Evolutionary conservation across 352 stramenopile genomes (phyloP).

Genomic region (Pythium angustatum): DNA sequence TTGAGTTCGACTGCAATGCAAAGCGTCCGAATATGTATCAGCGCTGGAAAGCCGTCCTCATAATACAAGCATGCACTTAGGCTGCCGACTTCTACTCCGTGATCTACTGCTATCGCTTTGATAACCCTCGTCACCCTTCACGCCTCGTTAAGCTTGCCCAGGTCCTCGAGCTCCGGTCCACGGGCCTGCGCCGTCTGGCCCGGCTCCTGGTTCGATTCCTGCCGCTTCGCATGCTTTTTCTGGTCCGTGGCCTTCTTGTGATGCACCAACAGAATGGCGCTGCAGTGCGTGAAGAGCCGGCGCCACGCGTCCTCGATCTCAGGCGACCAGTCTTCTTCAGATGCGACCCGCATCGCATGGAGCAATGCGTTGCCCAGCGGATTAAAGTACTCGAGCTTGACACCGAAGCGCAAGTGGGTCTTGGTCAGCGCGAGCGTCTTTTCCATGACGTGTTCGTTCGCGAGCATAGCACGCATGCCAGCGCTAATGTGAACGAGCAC

Average conservation of each 20-base stretch:
- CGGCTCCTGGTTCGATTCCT: slow-evolving; percentile 7
- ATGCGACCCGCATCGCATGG: slow-evolving; percentile 44
- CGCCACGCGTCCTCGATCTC: slow-evolving; percentile 52
- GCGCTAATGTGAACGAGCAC: slow-evolving; percentile 89
- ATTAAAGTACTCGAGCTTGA: slow-evolving; percentile 49
- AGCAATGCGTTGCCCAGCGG: slow-evolving; percentile 40
- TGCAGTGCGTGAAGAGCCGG: slow-evolving; percentile 45
- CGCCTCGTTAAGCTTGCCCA: not conserved
- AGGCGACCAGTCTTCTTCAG: slow-evolving; percentile 37
- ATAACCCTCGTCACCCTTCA: not conserved
- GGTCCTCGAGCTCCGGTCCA: not conserved
- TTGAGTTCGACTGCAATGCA: no score
- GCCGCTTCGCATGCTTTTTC: slow-evolving; percentile 3
- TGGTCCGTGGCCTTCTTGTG: slow-evolving; percentile 30
- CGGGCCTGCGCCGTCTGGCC: not conserved
- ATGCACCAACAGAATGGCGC: slow-evolving; percentile 45
- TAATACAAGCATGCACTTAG: no score
- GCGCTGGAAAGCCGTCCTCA: no score
- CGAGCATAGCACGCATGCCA: slow-evolving; percentile 45
- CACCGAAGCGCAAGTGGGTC: slow-evolving; percentile 50
- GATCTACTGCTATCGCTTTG: not conserved
- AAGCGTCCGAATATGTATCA: no score
- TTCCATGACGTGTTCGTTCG: slow-evolving; percentile 56
- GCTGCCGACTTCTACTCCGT: no score
- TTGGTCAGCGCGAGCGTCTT: slow-evolving; percentile 59